A percentile compares a stretch with the other conserved stretches of the same genome.
Conservation (phyloP, 768 basidiomycete genomes). For the Cystobasidiopsis lactophilus region DNA sequence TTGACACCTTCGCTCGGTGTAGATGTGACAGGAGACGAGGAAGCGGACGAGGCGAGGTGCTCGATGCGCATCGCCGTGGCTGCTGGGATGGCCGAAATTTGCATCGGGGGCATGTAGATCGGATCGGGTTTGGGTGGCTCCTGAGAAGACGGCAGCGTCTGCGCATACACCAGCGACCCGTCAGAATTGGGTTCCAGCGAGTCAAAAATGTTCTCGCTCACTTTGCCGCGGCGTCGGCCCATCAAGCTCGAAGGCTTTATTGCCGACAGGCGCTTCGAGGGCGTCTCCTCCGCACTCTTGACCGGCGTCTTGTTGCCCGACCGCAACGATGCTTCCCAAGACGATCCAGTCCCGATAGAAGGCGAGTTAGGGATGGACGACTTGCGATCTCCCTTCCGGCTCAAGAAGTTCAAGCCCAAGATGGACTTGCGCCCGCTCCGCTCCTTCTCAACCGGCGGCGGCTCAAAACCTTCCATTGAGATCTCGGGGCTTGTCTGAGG, state of each 20-base stretch:
- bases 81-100: constrained; percentile 61
- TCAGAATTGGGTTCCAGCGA: not conserved
- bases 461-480: too few species aligned
- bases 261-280: not conserved
- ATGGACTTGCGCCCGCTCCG: constrained; percentile 21
- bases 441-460: constrained; percentile 8
- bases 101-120: constrained; percentile 59
- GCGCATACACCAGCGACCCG: constrained; percentile 10
- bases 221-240: constrained; percentile 79
- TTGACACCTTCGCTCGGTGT: not conserved
- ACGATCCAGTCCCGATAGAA: too few species aligned
- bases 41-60: too few species aligned
- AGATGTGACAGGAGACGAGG: too few species aligned
- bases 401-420: constrained; percentile 21
- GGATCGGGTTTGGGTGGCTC: constrained; percentile 41
- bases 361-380: constrained; percentile 1
- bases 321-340: too few species aligned
- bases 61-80: constrained; percentile 67
- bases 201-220: too few species aligned
- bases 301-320: constrained; percentile 2
- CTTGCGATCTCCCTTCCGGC: constrained; percentile 12
- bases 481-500: too few species aligned
- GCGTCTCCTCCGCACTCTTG: not conserved
- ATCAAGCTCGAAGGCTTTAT: constrained; percentile 52
- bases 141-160: constrained; percentile 57